These are phyloP conservation scores for Chara braunii DNA, from an alignment of 139 green algal genomes.

Conservation along the genomic window DNA sequence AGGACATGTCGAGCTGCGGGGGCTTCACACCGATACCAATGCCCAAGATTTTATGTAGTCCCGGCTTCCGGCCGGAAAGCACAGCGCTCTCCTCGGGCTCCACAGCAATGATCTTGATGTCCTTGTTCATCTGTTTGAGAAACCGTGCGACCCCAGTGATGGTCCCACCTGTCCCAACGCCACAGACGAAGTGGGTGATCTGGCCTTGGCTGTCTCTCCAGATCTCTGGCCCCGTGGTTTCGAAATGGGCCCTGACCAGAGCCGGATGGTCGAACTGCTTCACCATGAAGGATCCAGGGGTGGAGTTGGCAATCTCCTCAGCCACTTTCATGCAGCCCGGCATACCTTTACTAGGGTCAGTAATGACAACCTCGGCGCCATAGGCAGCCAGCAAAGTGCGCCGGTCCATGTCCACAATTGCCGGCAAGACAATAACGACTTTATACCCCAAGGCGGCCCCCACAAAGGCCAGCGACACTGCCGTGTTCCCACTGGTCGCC, in stretches of 20 bases:
- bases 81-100: constrained; percentile 74
- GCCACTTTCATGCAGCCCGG: constrained; percentile 84
- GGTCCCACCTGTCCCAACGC: constrained; percentile 84
- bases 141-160: constrained; percentile 80
- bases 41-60: constrained; percentile 96
- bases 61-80: constrained; percentile 77
- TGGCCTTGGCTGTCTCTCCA: constrained; percentile 31
- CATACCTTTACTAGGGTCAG: constrained; percentile 61
- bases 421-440: constrained; percentile 94
- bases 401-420: constrained; percentile 92
- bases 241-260: constrained; percentile 49
- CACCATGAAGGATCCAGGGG: constrained; percentile 77
- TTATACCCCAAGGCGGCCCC: constrained; percentile 90
- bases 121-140: constrained; percentile 80
- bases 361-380: constrained; percentile 54
- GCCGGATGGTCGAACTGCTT: constrained; percentile 96
- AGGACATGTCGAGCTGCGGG: constrained; percentile 72
- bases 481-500: constrained; percentile 92
- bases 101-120: constrained; percentile 52
- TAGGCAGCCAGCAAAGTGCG: constrained; percentile 80
- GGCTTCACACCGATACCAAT: constrained; percentile 97
- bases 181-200: constrained; percentile 72
- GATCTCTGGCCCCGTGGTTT: constrained; percentile 42
- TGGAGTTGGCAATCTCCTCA: constrained; percentile 74
- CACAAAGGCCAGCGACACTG: constrained; percentile 92